Base-by-base conservation (phyloP, 306 rosid species). In the Cotoneaster glaucophyllus region DNA sequence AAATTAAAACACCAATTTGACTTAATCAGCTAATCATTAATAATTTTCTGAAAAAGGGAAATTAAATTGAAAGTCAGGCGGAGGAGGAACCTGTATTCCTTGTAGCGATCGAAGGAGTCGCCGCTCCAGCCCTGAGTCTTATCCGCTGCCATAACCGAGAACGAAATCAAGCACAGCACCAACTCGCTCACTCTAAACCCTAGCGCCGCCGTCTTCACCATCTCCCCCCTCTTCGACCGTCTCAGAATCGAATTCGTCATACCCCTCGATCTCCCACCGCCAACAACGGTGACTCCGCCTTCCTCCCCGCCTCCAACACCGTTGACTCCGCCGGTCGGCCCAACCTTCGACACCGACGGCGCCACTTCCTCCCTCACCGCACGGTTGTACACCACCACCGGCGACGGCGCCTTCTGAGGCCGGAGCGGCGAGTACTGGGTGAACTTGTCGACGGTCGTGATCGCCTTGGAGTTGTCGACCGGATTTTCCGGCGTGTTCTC, bases 101-200 rank as follows among this genome's bases (percentile, higher is more conserved):
- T 96, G 86, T 96, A 96, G 78, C 99, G 97, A 74, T 96, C 96
- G 63, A 89, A 96, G 73, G 99, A 96, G 74, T 96, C 99, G 50
- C 99, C 99, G 41, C 96, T 93, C 99, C 99, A 96, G 24, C 99
- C 99, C 80, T 87, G 96, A 65, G 99, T 96, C 64, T 86, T 92
- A 84, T 96, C 98, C 2, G 98, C 95, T 24, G 99, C 99, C 99
- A 96, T 93, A 57, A 96, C 94, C 28, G 99, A 86, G 82, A 96
- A 96, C 19, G 99, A 96, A 86, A 93, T 82, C 84, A 96, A 79
- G 80, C 98, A 96, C 28, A 96, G 77, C 22, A 86, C 87, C 64
- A 89, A 68, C 75, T 96, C 99, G 75, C 90, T 79, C 37, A 96
- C 54, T 67, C 99, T 85, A 84, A 96, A 90, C 79, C 97, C 98